phyloP scores from a whole-genome alignment of 129 eudicot species.

The Flaveria sonorensis region DNA sequence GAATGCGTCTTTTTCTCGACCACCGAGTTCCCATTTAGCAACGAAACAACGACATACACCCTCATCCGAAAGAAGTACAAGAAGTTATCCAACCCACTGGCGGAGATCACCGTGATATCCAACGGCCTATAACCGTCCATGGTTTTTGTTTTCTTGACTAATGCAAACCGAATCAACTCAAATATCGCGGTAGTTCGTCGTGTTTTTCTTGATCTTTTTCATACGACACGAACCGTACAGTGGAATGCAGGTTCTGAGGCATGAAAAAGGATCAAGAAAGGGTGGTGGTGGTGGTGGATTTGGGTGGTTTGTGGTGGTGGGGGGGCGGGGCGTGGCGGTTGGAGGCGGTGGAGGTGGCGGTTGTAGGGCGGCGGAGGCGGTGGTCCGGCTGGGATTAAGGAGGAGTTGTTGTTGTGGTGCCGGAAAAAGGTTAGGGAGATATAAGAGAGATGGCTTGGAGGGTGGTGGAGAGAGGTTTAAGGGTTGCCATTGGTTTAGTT shows the following conservation, averaged over 20 bases:
- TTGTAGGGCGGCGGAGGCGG: conserved; percentile 3
- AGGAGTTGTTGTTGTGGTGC: background rate
- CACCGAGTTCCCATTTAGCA: conserved; percentile 37
- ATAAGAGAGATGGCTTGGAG: conserved; percentile 13
- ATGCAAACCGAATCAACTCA: background rate
- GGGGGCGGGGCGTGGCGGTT: background rate
- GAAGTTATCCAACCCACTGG: conserved; percentile 38
- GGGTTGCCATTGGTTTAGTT: conserved; percentile 1
- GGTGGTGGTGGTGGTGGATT: too few species aligned
- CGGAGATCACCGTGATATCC: conserved; percentile 50
- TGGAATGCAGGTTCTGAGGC: conserved; percentile 7
- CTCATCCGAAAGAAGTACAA: conserved; percentile 35
- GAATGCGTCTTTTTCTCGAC: conserved; percentile 43
- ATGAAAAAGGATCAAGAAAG: conserved; percentile 18
- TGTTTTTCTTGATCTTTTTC: conserved; percentile 40
- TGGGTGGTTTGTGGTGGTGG: background rate
- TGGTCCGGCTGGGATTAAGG: background rate
- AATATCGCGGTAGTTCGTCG: background rate
- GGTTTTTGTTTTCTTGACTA: background rate
- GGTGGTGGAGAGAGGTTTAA: conserved; percentile 17
- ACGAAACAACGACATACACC: conserved; percentile 43
- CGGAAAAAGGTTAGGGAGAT: conserved; percentile 12
- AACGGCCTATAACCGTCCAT: conserved; percentile 48
- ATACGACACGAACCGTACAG: conserved; percentile 14
- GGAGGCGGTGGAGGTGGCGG: background rate